Conservation (phyloP, 441 rosid species). For the Gossypium aridum region DNA sequence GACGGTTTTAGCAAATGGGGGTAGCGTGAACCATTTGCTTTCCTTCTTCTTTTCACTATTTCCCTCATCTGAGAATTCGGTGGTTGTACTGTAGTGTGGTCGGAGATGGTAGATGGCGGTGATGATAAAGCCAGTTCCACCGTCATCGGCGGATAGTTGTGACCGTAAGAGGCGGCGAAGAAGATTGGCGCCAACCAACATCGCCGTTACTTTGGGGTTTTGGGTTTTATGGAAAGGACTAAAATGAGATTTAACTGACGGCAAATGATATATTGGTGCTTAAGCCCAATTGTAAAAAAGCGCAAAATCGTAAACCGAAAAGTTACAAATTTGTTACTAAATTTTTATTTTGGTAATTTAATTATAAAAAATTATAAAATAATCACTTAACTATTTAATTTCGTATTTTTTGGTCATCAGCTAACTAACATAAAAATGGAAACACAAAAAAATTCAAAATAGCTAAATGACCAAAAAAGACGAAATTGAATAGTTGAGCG, state of each 20-base stretch:
- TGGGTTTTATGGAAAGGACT: background rate
- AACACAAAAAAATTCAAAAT: too few species aligned
- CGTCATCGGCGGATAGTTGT: slow-evolving; percentile 1
- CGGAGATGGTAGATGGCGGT: slow-evolving; percentile 9
- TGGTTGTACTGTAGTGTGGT: slow-evolving; percentile 14
- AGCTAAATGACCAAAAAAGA: too few species aligned
- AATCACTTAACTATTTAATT: too few species aligned
- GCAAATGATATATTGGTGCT: background rate
- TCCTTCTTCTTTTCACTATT: slow-evolving; percentile 13
- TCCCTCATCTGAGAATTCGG: slow-evolving; percentile 8
- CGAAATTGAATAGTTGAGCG: too few species aligned
- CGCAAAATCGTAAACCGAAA: too few species aligned
- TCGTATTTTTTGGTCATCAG: too few species aligned
- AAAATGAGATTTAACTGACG: background rate
- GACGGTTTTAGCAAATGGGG: slow-evolving; percentile 49
- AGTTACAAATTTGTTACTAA: too few species aligned
- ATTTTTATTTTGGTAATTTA: too few species aligned
- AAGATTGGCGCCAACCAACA: slow-evolving; percentile 8
- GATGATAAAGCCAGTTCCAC: background rate
- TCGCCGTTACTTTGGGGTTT: background rate
- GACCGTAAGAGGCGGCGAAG: slow-evolving; percentile 29
- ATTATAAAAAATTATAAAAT: too few species aligned
- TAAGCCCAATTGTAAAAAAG: background rate
- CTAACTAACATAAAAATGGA: too few species aligned
- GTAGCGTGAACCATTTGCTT: slow-evolving; percentile 71